Conservation (phyloP, 1,284 basidiomycete species). For the Marasmius fiardii region DNA sequence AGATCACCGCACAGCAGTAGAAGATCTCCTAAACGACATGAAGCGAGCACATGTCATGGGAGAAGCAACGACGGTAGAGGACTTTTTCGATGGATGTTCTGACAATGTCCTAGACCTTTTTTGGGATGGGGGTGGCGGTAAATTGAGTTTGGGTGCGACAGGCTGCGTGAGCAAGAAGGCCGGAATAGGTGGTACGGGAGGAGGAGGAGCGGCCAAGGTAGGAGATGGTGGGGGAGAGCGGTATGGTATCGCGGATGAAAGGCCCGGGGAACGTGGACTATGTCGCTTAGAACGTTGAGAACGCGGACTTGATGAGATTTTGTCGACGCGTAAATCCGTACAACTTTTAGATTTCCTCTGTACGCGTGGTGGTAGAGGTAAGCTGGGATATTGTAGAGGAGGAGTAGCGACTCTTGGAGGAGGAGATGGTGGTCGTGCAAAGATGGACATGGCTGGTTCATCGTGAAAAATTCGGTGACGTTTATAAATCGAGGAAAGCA, state of each 20-base stretch:
- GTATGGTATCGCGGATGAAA: slow-evolving; percentile 4
- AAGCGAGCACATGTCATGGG: too few species aligned
- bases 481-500: too few species aligned
- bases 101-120: not conserved
- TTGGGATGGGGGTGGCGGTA: not conserved
- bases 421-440: slow-evolving; percentile 36
- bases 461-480: not conserved
- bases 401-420: slow-evolving; percentile 39
- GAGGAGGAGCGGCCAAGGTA: slow-evolving; percentile 4
- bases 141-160: not conserved
- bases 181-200: slow-evolving; percentile 12
- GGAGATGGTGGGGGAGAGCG: slow-evolving; percentile 11
- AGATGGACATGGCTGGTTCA: slow-evolving; percentile 25
- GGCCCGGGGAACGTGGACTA: not conserved
- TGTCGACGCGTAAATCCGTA: not conserved
- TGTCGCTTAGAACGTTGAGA: not conserved
- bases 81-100: too few species aligned
- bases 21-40: too few species aligned
- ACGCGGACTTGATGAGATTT: not conserved
- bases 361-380: slow-evolving; percentile 23
- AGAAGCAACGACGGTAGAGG: too few species aligned
- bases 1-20: slow-evolving; percentile 3
- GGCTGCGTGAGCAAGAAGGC: not conserved
- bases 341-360: not conserved
- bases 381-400: slow-evolving; percentile 31